Base-by-base conservation (phyloP, 2,329 filamentous ascomycete species). In the Ambrosiella cleistominuta region DNA sequence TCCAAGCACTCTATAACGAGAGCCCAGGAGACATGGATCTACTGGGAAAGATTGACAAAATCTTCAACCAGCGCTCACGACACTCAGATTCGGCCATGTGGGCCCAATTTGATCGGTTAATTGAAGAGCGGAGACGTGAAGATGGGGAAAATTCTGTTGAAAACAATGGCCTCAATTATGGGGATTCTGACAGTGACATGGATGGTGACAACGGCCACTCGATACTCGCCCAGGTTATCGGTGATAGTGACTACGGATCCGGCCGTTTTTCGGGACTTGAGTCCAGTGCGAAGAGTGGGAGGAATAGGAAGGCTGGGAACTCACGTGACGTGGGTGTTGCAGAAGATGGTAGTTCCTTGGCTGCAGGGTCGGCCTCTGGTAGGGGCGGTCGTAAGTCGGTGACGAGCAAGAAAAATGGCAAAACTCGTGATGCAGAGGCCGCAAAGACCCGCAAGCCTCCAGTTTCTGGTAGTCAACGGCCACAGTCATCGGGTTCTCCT, bases 1-100 rank as follows among this genome's bases (percentile, higher is more conserved):
- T 83, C 60, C 73, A 79, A 57, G 75, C 73, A 12, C 70, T 82
- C 61, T 83, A 80, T 66, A 78, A 83, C 62, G 78, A 82, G 64
- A 74, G 76, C 61, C 71, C 71, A 50, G 66, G 69, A 44, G 72
- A 81, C 62, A 67, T 72, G 13, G 69, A 69, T 40, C 80, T 82
- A 64, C 70, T 82, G 60, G 68, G 71, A 61, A 75, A 82, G 71
- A 69, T 83, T 51, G 76, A 80, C 66, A 74, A 77, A 61, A 72
- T 83, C 50, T 81, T 76, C 66, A 70, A 72, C 62, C 77, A 81
- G 64, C 77, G 73, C 15, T 79, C 79, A n/a, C 78, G 81, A 64
- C 77, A 73, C 17, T 79, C 80, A 12, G 75, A 76, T 62, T 64
- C 68, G 42, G 72, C 75, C 42, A 76, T 78, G 1, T 65, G 76